Conservation (phyloP, 2,329 filamentous ascomycete species). For the Diaporthe amygdali region DNA sequence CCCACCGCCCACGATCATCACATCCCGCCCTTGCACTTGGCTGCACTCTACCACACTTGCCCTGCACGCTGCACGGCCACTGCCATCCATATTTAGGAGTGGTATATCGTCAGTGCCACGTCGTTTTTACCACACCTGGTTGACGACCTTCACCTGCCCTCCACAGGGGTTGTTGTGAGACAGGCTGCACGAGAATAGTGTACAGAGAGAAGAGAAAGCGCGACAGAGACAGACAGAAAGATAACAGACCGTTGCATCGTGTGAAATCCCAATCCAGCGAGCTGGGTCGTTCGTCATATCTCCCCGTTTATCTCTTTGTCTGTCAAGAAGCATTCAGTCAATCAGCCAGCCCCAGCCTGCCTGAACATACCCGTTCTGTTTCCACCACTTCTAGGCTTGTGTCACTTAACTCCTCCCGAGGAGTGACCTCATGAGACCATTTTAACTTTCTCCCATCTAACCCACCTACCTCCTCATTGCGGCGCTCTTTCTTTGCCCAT, state of each 20-base stretch:
- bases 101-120: slow-evolving; percentile 9
- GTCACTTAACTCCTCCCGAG: slow-evolving; percentile 9
- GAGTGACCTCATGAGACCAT: slow-evolving; percentile 24
- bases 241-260: slow-evolving; percentile 6
- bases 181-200: not conserved
- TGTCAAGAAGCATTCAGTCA: not conserved
- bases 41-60: too few relatives aligned
- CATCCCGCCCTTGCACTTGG: not conserved
- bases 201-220: not conserved
- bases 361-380: not conserved
- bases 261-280: not conserved
- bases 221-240: too few relatives aligned
- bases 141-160: not conserved
- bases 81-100: not conserved
- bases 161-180: not conserved
- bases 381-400: slow-evolving; percentile 4
- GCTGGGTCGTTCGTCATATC: not conserved
- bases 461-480: slow-evolving; percentile 9
- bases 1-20: slow-evolving; percentile 1
- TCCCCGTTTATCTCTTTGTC: not conserved
- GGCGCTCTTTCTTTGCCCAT: slow-evolving; percentile 18
- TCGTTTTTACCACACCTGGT: not conserved
- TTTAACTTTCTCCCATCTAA: slow-evolving; percentile 22
- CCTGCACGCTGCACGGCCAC: slow-evolving; percentile 1
- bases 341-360: not conserved